phyloP scores from a whole-genome alignment of 805 yeast genomes.

The Ogataea siamensis region DNA sequence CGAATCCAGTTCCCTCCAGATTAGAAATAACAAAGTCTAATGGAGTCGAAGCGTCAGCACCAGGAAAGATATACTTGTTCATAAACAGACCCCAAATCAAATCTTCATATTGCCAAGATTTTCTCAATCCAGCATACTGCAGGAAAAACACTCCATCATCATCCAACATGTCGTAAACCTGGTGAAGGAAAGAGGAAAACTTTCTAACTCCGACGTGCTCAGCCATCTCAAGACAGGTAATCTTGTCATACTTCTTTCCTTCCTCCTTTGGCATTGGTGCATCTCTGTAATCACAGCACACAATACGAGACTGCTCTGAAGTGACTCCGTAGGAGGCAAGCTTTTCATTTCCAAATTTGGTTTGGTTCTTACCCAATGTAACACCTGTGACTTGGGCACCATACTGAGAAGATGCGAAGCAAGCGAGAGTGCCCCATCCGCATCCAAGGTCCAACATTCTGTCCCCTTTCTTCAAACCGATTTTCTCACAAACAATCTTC shows the following conservation, averaged over 20 bases:
- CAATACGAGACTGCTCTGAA: constrained; percentile 66
- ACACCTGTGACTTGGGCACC: constrained; percentile 89
- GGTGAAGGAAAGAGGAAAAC: constrained; percentile 69
- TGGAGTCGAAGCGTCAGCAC: constrained; percentile 96
- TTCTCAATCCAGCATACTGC: constrained; percentile 89
- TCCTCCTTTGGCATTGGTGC: constrained; percentile 65
- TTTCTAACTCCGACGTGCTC: constrained; percentile 94
- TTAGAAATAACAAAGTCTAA: constrained; percentile 74
- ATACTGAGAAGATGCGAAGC: constrained; percentile 75
- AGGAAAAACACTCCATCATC: constrained; percentile 87
- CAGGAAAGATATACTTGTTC: constrained; percentile 96
- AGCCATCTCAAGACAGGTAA: constrained; percentile 91
- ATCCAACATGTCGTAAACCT: constrained; percentile 82
- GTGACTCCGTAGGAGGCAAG: constrained; percentile 67
- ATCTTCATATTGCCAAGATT: constrained; percentile 93
- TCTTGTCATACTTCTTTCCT: constrained; percentile 65
- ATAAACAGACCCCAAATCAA: constrained; percentile 91
- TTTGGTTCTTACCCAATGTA: constrained; percentile 87
- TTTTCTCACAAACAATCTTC: constrained; percentile 83
- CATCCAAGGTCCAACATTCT: constrained; percentile 82
- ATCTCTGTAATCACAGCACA: constrained; percentile 88
- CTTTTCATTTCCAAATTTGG: constrained; percentile 79
- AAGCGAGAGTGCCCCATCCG: constrained; percentile 94
- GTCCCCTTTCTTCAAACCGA: constrained; percentile 70
- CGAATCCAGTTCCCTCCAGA: constrained; percentile 84